Evolutionary conservation across 169 alveolate genomes (phyloP), one percentile per base, ranked within the genome.

Genomic region (Plasmodium malariae): DNA sequence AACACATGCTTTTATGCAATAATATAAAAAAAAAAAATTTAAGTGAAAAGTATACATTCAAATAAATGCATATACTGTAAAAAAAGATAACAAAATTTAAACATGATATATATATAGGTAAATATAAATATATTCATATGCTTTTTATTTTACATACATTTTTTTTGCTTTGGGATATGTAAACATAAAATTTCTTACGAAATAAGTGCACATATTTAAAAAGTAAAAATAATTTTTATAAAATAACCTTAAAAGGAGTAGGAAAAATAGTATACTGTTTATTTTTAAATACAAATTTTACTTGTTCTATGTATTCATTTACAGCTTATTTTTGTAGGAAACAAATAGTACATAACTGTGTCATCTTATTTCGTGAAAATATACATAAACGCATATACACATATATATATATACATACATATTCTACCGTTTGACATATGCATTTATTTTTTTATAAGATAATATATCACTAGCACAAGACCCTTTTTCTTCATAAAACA

Each of bases 151-250:
- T 57, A 4, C 72, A 37, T 49, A 48, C 24, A 5, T 72, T 28
- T 32, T 30, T 28, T 28, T 40, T 49, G 1, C 4, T 54, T 17
- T 21, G 65, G 5, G 6, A 19, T 57, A 43, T 37, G 26, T 28
- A 74, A 34, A 63, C 60, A 67, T 51, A 67, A 57, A 45, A 24
- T 49, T 54, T 51, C 9, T 21, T 43, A 34, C 32, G 83, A 57
- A 76, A 34, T 45, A 51, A 70, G 90, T 80, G 68, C 90, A 80
- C 70, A 55, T 49, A 48, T 65, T 80, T 51, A 74, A 59, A 24
- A 59, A 60, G 36, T 24, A 60, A 74, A 48, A 74, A 19, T 21
- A 51, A 49, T n/a, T n/a, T n/a, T 26, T 32, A 70, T 12, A 54
- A 34, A 32, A 28, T 11, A 70, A 70, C 63, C 12, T 26, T 5